Conservation (phyloP, 1,139 yeast species). For the Ogataea hybrid region DNA sequence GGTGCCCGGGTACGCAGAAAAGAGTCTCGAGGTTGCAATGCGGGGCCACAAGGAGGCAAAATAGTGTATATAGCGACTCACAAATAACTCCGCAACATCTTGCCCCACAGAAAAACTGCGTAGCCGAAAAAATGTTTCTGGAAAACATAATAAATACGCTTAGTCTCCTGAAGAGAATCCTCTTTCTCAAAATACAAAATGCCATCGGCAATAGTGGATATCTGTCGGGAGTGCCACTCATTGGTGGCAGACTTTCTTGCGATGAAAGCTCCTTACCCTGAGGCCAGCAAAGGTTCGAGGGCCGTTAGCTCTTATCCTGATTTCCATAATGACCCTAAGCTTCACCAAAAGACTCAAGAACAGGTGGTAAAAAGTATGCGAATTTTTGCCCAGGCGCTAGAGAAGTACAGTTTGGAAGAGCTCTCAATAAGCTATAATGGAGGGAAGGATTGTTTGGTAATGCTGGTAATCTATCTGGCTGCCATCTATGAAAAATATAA, state of each 20-base stretch:
- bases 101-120: constrained; percentile 5
- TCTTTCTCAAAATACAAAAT: not conserved
- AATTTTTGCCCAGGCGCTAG: constrained; percentile 34
- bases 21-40: constrained; percentile 68
- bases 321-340: constrained; percentile 16
- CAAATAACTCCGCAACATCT: constrained; percentile 5
- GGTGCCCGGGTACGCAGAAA: constrained; percentile 82
- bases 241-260: constrained; percentile 18
- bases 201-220: constrained; percentile 21
- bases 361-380: constrained; percentile 33
- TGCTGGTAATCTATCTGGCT: constrained; percentile 66
- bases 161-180: not conserved
- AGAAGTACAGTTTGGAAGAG: constrained; percentile 43
- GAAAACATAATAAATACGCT: constrained; percentile 5
- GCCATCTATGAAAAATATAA: constrained; percentile 43
- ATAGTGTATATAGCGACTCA: not conserved
- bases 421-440: constrained; percentile 83
- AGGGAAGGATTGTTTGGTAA: constrained; percentile 87
- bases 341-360: constrained; percentile 28
- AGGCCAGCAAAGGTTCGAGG: too few species aligned
- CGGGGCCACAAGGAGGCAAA: constrained; percentile 53
- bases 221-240: constrained; percentile 24
- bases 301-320: constrained; percentile 13
- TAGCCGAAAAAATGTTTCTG: constrained; percentile 8
- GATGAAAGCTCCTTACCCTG: constrained; percentile 20